phyloP scores from a whole-genome alignment of 2,329 filamentous ascomycete species.

The Hypomyces perniciosus region DNA sequence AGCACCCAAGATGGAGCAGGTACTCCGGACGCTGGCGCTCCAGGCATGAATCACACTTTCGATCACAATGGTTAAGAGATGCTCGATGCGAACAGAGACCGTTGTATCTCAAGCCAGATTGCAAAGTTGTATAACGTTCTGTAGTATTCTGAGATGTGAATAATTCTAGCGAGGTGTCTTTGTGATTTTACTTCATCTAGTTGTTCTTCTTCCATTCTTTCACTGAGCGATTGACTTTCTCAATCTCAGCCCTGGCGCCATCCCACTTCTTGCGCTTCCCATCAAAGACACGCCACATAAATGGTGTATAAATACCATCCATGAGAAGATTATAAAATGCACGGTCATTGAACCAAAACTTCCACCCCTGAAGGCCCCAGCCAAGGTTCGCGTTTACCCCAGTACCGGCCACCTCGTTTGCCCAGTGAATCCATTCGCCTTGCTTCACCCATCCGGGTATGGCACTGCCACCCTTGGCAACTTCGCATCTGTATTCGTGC shows the following conservation, averaged over 20 bases:
- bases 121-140: too few relatives aligned
- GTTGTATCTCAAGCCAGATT: too few relatives aligned
- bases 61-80: too few relatives aligned
- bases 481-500: slow-evolving; percentile 13
- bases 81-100: too few relatives aligned
- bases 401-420: slow-evolving; percentile 31
- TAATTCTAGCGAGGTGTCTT: too few relatives aligned
- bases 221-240: too few relatives aligned
- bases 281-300: slow-evolving; percentile 17
- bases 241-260: slow-evolving; percentile 4
- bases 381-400: slow-evolving; percentile 33
- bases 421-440: slow-evolving; percentile 20
- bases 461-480: slow-evolving; percentile 15
- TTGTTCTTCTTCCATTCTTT: too few relatives aligned
- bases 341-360: slow-evolving; percentile 33
- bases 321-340: slow-evolving; percentile 29
- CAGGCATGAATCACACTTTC: too few relatives aligned
- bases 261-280: slow-evolving; percentile 17
- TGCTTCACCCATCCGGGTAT: slow-evolving; percentile 17
- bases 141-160: too few relatives aligned
- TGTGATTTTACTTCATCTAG: too few relatives aligned
- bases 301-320: slow-evolving; percentile 18
- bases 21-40: too few relatives aligned
- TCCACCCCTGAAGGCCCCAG: slow-evolving; percentile 33
- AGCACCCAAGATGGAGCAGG: too few relatives aligned